Evolutionary conservation across 1,139 yeast species (phyloP), one percentile per base, ranked within the genome.

Genomic region (Yamadazyma buinensis): DNA sequence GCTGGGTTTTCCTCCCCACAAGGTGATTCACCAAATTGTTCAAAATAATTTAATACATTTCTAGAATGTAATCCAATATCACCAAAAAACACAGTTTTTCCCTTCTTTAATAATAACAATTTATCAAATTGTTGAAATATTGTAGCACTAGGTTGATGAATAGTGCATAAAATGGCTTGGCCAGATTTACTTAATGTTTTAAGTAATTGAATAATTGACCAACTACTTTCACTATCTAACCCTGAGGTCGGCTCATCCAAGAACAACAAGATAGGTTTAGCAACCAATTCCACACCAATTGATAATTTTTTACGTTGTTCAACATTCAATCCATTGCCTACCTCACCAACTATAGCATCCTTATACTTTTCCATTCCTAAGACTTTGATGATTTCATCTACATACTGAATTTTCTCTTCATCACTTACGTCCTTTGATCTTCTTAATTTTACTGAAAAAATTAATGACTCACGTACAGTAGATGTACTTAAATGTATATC

Each of bases 221-320:
- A 67, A 0, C 95, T 84, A 0, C 94, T 84, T 36, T 84, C 30
- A 19, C 90, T 76, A 54, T 87, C 95, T 18, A 86, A 64, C 0
- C 96, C 95, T 0, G 95, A 84, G 0, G 95, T 86, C 1, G 95
- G 95, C 47, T 86, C 95, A 57, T 86, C 95, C 28, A 86, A 59
- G 36, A 85, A 70, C 34, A 32, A 26, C 31, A 86, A 57, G 22
- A 86, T 70, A 0, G 95, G 94, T 34, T 76, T 76, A 35, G 80
- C 78, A 25, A 85, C 61, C 25, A 86, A 61, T 52, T 85, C 95
- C 29, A 83, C 75, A 1, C 92, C 90, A 53, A 86, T 84, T 0
- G 92, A 79, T 2, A 86, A 84, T 44, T 95, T 71, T 48, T 95
- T 64, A 48, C 84, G 84, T 49, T 86, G 95, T 36, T 95, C 95